Evolutionary conservation across 2,329 filamentous ascomycete species (phyloP).

Genomic region (Cladobotryum mycophilum): DNA sequence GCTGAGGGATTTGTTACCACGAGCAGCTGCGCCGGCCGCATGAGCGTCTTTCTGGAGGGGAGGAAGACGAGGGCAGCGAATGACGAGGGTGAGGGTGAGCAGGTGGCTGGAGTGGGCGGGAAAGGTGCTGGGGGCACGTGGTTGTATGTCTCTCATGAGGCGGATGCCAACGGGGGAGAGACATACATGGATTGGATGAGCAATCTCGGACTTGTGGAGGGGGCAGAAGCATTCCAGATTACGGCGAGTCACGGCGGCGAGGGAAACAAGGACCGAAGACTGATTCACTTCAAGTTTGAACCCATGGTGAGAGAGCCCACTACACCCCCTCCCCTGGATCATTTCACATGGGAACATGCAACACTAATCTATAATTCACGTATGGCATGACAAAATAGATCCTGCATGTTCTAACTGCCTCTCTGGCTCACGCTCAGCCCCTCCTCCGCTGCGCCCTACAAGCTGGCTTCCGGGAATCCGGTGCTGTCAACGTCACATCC

Average conservation of each 20-base stretch:
- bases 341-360: neutral
- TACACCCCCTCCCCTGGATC: neutral
- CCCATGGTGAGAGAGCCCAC: conserved; percentile 70
- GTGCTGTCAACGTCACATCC: conserved; percentile 60
- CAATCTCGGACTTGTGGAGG: conserved; percentile 20
- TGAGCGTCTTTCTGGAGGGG: conserved; percentile 85
- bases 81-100: conserved; percentile 14
- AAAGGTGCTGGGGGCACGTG: conserved; percentile 81
- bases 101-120: conserved; percentile 62
- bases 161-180: conserved; percentile 25
- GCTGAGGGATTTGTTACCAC: conserved; percentile 77
- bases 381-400: conserved; percentile 54
- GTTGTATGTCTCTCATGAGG: conserved; percentile 83
- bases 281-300: conserved; percentile 87
- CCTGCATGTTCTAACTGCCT: conserved; percentile 77
- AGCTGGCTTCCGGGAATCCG: conserved; percentile 86
- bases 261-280: conserved; percentile 29
- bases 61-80: conserved; percentile 34
- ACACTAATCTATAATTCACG: neutral
- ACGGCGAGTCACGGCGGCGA: neutral
- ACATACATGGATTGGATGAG: conserved; percentile 24
- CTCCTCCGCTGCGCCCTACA: conserved; percentile 69
- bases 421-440: conserved; percentile 65
- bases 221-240: conserved; percentile 1
- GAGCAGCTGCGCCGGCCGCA: conserved; percentile 83